Percentiles rank a stretch among this genome's conserved stretches.
Evolutionary conservation across 1,284 basidiomycete species (phyloP).

Genomic region (Entoloma clypeatum): DNA sequence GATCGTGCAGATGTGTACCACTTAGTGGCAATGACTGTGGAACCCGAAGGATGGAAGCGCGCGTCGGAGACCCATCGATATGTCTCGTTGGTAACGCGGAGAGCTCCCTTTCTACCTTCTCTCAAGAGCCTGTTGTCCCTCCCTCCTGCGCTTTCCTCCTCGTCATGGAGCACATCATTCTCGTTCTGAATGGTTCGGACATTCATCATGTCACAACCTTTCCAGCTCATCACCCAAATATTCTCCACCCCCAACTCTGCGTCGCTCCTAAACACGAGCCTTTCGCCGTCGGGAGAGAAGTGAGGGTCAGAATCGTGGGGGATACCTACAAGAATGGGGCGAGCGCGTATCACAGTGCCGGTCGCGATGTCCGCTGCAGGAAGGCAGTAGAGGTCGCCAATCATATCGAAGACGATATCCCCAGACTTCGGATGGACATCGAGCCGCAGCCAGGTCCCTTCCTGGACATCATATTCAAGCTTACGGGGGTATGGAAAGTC

Average conservation of each 20-base stretch:
- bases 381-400: slow-evolving; percentile 70
- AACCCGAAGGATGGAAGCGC: slow-evolving; percentile 63
- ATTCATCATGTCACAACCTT: slow-evolving; percentile 57
- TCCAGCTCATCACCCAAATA: slow-evolving; percentile 67
- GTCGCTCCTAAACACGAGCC: slow-evolving; percentile 63
- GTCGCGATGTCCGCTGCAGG: slow-evolving; percentile 33
- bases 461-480: slow-evolving; percentile 62
- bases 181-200: slow-evolving; percentile 32
- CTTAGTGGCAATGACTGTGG: slow-evolving; percentile 63
- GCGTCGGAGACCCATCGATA: slow-evolving; percentile 65
- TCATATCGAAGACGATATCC: slow-evolving; percentile 71
- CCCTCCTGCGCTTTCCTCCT: slow-evolving; percentile 46
- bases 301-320: slow-evolving; percentile 69
- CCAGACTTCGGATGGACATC: slow-evolving; percentile 65
- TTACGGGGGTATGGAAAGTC: slow-evolving; percentile 63
- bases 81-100: slow-evolving; percentile 69
- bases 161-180: slow-evolving; percentile 39
- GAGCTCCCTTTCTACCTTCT: slow-evolving; percentile 59
- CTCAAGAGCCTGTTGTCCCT: slow-evolving; percentile 46
- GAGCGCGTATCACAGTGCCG: slow-evolving; percentile 30
- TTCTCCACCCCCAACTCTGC: slow-evolving; percentile 70
- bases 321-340: slow-evolving; percentile 53
- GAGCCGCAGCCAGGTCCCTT: slow-evolving; percentile 71
- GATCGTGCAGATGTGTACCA: slow-evolving; percentile 65
- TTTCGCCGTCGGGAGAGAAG: slow-evolving; percentile 63